Evolutionary conservation across 2,329 filamentous ascomycete species (phyloP).

Genomic region (Colletotrichum theobromicola): DNA sequence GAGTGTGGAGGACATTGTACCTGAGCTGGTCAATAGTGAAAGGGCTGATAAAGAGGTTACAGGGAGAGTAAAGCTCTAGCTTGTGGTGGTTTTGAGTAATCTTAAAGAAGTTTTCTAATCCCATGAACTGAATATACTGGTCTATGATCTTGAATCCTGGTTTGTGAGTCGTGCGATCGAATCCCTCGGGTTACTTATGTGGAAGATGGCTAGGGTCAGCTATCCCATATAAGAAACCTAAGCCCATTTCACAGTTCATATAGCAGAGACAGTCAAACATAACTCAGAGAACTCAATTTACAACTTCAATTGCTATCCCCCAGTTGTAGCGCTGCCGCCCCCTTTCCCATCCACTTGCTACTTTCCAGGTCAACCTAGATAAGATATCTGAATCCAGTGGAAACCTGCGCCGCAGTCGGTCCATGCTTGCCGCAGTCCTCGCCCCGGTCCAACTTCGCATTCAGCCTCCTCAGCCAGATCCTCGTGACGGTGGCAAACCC

Average conservation of each 20-base stretch:
- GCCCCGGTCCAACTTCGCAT: conserved; percentile 30
- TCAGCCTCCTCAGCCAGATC: conserved; percentile 29
- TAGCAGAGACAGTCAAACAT: fast-evolving
- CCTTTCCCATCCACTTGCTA: no score
- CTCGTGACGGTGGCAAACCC: conserved; percentile 29
- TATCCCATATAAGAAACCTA: no score
- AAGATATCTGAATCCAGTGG: conserved; percentile 30
- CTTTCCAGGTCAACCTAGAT: neutral
- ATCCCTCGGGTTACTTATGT: no score
- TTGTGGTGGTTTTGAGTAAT: fast-evolving
- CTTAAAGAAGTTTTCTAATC: neutral
- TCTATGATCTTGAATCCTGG: fast-evolving
- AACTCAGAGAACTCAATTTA: neutral
- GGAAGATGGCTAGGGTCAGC: no score
- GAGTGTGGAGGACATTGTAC: conserved; percentile 66
- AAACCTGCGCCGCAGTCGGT: conserved; percentile 30
- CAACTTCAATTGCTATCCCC: neutral
- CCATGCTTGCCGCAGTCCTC: conserved; percentile 30
- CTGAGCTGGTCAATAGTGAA: conserved; percentile 25
- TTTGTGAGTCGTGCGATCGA: no score
- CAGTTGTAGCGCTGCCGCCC: no score
- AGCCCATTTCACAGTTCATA: no score
- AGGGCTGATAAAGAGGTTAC: conserved; percentile 23
- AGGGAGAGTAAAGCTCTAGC: conserved; percentile 17
- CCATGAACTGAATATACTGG: neutral